phyloP scores from a whole-genome alignment of 1,139 yeast genomes.

The Hansenula sp. region DNA sequence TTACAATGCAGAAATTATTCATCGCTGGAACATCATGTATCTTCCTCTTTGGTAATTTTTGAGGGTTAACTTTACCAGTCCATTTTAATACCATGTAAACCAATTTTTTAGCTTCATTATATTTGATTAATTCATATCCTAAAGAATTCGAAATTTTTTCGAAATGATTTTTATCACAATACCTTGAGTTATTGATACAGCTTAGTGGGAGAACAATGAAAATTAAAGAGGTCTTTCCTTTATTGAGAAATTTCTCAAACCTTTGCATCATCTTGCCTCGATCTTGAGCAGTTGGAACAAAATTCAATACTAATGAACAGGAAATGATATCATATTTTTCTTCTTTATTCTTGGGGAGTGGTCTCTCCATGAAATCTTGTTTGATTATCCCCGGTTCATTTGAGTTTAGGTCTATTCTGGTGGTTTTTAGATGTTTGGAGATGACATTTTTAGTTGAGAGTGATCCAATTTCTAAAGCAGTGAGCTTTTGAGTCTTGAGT shows the following conservation, averaged over 20 bases:
- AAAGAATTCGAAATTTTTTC: slow-evolving; percentile 45
- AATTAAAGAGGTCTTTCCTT: slow-evolving; percentile 29
- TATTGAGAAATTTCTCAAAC: slow-evolving; percentile 52
- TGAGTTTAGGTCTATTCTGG: slow-evolving; percentile 77
- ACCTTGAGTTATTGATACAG: slow-evolving; percentile 78
- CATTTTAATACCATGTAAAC: slow-evolving; percentile 69
- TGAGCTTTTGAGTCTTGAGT: slow-evolving; percentile 18
- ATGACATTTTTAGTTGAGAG: slow-evolving; percentile 66
- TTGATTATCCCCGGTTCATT: slow-evolving; percentile 67
- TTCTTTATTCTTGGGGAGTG: slow-evolving; percentile 42
- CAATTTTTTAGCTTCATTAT: slow-evolving; percentile 67
- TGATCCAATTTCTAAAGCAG: slow-evolving; percentile 81
- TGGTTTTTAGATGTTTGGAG: slow-evolving; percentile 33
- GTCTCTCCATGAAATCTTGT: slow-evolving; percentile 83
- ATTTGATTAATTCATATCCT: slow-evolving; percentile 49
- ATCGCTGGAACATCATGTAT: slow-evolving; percentile 47
- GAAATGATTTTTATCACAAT: slow-evolving; percentile 47
- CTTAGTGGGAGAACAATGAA: slow-evolving; percentile 88
- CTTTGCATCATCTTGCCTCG: slow-evolving; percentile 77
- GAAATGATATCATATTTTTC: slow-evolving; percentile 66
- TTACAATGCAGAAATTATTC: slow-evolving; percentile 59
- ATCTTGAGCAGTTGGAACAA: slow-evolving; percentile 67
- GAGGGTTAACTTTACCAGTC: slow-evolving; percentile 30
- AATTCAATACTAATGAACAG: slow-evolving; percentile 83
- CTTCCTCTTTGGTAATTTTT: slow-evolving; percentile 38